Conservation (phyloP, 202 grass and related monocot genomes). For the Zoysia matrella region DNA sequence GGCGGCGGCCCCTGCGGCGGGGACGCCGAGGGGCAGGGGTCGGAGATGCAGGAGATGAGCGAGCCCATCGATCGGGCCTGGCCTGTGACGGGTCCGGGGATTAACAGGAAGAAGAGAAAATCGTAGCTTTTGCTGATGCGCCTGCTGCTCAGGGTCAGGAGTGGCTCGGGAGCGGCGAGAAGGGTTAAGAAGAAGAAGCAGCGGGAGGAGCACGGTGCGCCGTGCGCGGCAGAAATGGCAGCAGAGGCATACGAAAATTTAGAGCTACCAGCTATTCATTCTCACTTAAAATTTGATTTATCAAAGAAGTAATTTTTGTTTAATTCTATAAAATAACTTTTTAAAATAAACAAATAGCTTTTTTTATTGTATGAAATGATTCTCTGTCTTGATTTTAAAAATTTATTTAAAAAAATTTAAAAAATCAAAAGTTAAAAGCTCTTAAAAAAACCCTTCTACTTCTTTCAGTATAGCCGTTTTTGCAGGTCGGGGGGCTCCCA, state of each 20-base stretch:
- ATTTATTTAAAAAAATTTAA: too few relatives aligned
- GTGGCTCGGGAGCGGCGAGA: background rate
- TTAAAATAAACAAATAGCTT: too few relatives aligned
- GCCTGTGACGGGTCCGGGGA: background rate
- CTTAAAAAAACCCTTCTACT: constrained; percentile 24
- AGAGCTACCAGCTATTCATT: background rate
- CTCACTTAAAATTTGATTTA: too few relatives aligned
- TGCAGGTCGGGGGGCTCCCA: background rate
- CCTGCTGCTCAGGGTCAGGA: background rate
- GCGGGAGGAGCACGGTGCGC: background rate
- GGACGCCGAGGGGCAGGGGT: constrained; percentile 21
- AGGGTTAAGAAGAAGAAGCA: constrained; percentile 14
- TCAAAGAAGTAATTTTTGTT: too few relatives aligned
- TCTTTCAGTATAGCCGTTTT: constrained; percentile 18
- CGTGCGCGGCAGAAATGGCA: constrained; percentile 56
- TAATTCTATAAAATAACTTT: too few relatives aligned
- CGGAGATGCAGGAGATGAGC: constrained; percentile 71
- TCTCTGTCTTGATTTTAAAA: too few relatives aligned
- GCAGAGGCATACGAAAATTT: constrained; percentile 54
- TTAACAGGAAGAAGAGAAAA: background rate
- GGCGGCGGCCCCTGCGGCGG: constrained; percentile 29
- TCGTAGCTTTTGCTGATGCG: constrained; percentile 19
- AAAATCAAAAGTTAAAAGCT: too few relatives aligned
- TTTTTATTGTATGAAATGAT: too few relatives aligned
- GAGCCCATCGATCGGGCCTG: constrained; percentile 54